phyloP scores from a whole-genome alignment of 176 grass and related monocot species.

The Eleusine coracana region DNA sequence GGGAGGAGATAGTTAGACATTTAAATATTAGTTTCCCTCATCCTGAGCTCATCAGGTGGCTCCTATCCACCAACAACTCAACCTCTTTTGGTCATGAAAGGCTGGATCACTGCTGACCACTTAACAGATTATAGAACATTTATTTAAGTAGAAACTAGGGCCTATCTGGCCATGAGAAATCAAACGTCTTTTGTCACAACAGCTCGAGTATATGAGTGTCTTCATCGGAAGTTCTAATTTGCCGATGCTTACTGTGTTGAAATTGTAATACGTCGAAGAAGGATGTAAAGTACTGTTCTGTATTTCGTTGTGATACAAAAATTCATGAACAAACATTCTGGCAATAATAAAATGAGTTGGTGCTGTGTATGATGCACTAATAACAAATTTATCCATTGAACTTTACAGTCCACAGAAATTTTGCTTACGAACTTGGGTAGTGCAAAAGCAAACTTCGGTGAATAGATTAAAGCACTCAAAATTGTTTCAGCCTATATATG shows the following conservation, averaged over 20 bases:
- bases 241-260: not conserved
- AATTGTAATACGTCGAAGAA: not conserved
- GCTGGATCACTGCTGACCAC: not conserved
- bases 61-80: not conserved
- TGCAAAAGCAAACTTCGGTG: not conserved
- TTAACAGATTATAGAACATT: not conserved
- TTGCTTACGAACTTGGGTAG: not conserved
- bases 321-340: not conserved
- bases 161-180: not conserved
- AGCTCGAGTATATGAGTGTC: not conserved
- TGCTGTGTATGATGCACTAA: not conserved
- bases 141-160: not conserved
- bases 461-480: not conserved
- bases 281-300: not conserved
- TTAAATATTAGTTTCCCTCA: not conserved
- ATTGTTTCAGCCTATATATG: not conserved
- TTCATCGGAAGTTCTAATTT: not conserved
- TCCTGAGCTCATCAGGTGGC: not conserved
- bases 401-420: not conserved
- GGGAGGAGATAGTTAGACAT: not conserved
- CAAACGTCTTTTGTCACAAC: not conserved
- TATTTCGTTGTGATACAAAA: not conserved
- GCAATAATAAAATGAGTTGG: not conserved
- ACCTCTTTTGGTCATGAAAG: not conserved
- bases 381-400: not conserved